These are phyloP conservation scores for Colletotrichum gigasporum DNA, from an alignment of 2,329 filamentous ascomycete genomes.

Conservation along the genomic window DNA sequence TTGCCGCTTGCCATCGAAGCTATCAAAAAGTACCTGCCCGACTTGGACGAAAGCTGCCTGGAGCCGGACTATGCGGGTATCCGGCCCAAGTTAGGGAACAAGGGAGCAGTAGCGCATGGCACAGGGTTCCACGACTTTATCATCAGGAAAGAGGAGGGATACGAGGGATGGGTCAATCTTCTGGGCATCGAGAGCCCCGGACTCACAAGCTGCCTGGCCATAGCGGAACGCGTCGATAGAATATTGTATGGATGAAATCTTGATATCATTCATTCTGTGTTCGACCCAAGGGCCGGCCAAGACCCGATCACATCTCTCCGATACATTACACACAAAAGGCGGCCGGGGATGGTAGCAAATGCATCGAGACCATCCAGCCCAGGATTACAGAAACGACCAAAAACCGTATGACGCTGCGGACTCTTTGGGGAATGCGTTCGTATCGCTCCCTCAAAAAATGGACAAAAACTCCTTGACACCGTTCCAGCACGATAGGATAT, in stretches of 20 bases:
- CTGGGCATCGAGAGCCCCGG: slow-evolving; percentile 94
- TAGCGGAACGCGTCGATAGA: slow-evolving; percentile 77
- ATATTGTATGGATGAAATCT: slow-evolving; percentile 53
- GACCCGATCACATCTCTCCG: neutral
- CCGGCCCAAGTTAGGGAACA: slow-evolving; percentile 78
- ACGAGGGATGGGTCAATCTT: slow-evolving; percentile 85
- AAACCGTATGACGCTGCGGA: neutral
- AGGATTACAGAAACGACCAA: neutral
- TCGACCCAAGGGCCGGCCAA: slow-evolving; percentile 5
- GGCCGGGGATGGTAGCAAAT: neutral
- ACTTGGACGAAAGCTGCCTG: slow-evolving; percentile 72
- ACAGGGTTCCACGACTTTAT: slow-evolving; percentile 86
- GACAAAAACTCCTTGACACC: slow-evolving; percentile 17
- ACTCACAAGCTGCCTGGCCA: slow-evolving; percentile 85
- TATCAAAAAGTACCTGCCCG: slow-evolving; percentile 83
- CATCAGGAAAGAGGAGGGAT: slow-evolving; percentile 80
- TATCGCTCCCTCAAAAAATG: neutral
- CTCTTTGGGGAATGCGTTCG: slow-evolving; percentile 5
- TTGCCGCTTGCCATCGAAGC: slow-evolving; percentile 75
- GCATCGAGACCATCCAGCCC: neutral
- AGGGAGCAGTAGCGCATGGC: slow-evolving; percentile 68
- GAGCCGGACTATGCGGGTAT: slow-evolving; percentile 91
- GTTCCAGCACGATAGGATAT: neutral
- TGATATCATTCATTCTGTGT: slow-evolving; percentile 21
- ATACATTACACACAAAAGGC: neutral